Evolutionary conservation across 2,329 filamentous ascomycete species (phyloP).

Genomic region (Penicillium sp.): DNA sequence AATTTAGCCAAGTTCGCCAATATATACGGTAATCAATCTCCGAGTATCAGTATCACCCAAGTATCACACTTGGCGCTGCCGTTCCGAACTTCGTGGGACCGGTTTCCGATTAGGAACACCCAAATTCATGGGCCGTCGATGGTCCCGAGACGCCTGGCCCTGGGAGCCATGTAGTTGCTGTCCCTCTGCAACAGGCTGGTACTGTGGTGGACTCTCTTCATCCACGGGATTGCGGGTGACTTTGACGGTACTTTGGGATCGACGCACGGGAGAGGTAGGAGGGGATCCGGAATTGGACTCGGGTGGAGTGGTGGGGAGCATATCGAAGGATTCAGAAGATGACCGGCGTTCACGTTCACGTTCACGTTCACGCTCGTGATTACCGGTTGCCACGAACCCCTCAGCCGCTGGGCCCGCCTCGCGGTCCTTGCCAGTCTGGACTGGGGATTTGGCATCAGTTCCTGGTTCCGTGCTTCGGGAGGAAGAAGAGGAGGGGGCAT

Average conservation of each 20-base stretch:
- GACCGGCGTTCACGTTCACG: constrained; percentile 27
- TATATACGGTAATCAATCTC: not conserved
- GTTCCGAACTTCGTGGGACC: constrained; percentile 34
- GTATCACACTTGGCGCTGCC: not conserved
- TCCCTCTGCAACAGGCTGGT: constrained; percentile 31
- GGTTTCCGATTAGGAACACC: constrained; percentile 45
- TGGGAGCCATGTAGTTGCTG: constrained; percentile 19
- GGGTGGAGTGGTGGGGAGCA: constrained; percentile 42
- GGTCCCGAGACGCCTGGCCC: constrained; percentile 26
- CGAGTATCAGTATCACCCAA: too few species aligned
- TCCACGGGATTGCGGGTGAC: constrained; percentile 28
- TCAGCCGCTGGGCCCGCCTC: constrained; percentile 30
- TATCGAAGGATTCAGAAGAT: constrained; percentile 46
- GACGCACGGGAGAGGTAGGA: constrained; percentile 34
- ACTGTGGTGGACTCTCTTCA: constrained; percentile 38
- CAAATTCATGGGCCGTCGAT: constrained; percentile 38
- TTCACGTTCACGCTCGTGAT: constrained; percentile 19
- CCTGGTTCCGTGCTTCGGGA: constrained; percentile 35
- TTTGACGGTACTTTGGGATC: constrained; percentile 39
- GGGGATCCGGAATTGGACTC: constrained; percentile 41
- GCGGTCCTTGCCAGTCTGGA: constrained; percentile 31
- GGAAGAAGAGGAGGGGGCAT: constrained; percentile 38
- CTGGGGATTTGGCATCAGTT: constrained; percentile 45
- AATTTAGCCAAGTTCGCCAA: too few species aligned
- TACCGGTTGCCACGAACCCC: constrained; percentile 26